Percentiles rank a stretch among this genome's conserved stretches.
Evolutionary conservation across 768 basidiomycete genomes (phyloP).

Genomic region (Mycena albidolilacea): DNA sequence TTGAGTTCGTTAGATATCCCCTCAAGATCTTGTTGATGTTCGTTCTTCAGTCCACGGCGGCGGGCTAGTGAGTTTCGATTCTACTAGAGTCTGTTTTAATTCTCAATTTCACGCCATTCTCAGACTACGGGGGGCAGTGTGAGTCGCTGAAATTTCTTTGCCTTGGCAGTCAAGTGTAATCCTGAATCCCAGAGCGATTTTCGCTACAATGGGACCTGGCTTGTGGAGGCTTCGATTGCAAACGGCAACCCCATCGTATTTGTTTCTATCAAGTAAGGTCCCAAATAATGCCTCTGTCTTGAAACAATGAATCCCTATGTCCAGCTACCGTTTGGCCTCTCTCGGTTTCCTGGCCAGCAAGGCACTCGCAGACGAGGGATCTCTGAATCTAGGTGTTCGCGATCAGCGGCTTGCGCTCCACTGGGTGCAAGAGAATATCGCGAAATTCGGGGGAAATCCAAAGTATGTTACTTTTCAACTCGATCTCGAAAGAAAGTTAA

Average conservation of each 20-base stretch:
- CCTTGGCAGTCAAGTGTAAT: conserved; percentile 30
- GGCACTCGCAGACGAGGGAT: conserved; percentile 47
- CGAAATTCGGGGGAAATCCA: conserved; percentile 46
- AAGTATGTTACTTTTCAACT: conserved; percentile 39
- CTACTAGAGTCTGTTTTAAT: conserved; percentile 14
- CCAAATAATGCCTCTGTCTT: not conserved
- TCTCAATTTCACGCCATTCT: not conserved
- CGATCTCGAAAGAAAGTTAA: not conserved
- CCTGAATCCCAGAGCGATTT: conserved; percentile 47
- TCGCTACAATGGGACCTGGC: conserved; percentile 48
- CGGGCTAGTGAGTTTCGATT: conserved; percentile 26
- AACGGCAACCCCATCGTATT: conserved; percentile 35
- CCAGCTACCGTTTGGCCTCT: conserved; percentile 41
- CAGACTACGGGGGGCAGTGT: conserved; percentile 37
- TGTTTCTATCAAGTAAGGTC: conserved; percentile 36
- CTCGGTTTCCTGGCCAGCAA: conserved; percentile 47
- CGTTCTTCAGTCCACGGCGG: conserved; percentile 31
- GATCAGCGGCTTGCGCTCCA: conserved; percentile 54
- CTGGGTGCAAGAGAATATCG: conserved; percentile 54
- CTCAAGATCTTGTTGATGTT: conserved; percentile 33
- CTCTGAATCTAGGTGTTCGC: conserved; percentile 52
- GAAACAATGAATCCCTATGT: not conserved
- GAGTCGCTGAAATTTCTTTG: not conserved
- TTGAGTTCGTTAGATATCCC: not conserved
- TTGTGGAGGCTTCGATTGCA: conserved; percentile 35